Base-by-base conservation (phyloP, 1,284 basidiomycete species). In the Cryptococcus wingfieldii region DNA sequence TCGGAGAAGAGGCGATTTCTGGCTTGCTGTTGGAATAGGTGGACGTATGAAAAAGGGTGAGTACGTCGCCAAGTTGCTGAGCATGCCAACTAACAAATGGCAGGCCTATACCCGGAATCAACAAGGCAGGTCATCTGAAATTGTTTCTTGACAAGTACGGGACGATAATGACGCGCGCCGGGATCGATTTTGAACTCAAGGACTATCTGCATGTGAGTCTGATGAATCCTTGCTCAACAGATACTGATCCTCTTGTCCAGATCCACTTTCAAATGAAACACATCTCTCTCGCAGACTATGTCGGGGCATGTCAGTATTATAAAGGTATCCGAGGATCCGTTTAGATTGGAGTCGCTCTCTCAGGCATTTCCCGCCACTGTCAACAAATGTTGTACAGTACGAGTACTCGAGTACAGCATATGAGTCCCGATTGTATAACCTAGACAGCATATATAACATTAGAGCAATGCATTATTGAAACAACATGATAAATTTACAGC, bases 11-110 rank as follows among this genome's bases (percentile, higher is more conserved):
- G 54, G 16, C 37, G 60, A 13, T 64, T 68, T 38, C 9, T 65
- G n/a, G 47, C 48, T n/a, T 61, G 58, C 18, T 56, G 53, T 45
- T 68, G 66, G 66, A 60, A 61, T 18, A 34, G 66, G 42, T 68
- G 63, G 63, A 46, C 46, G 2, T 16, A 55, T 16, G 58, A 68
- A 48, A 55, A 56, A 25, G 66, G 61, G 63, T 66, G 37, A 57
- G 62, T 52, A 25, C n/a, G 9, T 23, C 4, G 18, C n/a, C 23
- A 34, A 38, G 4, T 2, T 27, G 12, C 39, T 5, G 10, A 34
- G 10, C 31, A 34, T n/a, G 28, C 12, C 5, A 31, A 39, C 49
- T 48, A 55, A 5, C 16, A 10, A 27, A 14, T 3, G 46, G 28
- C 18, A 65, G 65, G 3, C 52, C 61, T 0, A 56, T 64, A 14